phyloP scores from a whole-genome alignment of 2,329 filamentous ascomycete genomes.

The Passalora sequoiae region DNA sequence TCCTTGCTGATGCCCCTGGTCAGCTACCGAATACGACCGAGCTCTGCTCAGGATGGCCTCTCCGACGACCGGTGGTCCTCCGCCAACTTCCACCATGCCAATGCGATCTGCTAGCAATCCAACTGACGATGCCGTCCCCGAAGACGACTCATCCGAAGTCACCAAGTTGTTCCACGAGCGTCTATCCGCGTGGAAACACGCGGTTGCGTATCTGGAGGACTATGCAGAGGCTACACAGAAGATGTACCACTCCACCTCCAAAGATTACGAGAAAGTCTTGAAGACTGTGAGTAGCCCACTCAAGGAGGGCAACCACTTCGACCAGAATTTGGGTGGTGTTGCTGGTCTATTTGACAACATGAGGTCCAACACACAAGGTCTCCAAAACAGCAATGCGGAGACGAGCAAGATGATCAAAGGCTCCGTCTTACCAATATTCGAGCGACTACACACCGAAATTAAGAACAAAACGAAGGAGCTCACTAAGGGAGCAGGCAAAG shows the following conservation, averaged over 20 bases:
- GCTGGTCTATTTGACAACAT: constrained; percentile 92
- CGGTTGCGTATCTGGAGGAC: constrained; percentile 83
- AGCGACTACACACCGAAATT: constrained; percentile 89
- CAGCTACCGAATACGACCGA: no score
- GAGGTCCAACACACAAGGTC: constrained; percentile 82
- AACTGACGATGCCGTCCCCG: constrained; percentile 45
- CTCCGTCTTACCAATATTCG: constrained; percentile 79
- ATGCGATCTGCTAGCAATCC: constrained; percentile 29
- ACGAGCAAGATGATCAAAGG: constrained; percentile 87
- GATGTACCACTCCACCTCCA: constrained; percentile 74
- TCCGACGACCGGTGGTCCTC: constrained; percentile 14
- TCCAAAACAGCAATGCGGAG: constrained; percentile 83
- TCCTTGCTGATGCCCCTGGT: no score
- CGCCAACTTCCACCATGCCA: constrained; percentile 25
- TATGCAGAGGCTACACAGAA: constrained; percentile 84
- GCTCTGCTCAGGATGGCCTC: no score
- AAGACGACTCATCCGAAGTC: constrained; percentile 47
- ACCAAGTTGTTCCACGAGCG: constrained; percentile 72
- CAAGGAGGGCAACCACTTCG: constrained; percentile 87
- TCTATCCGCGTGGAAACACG: constrained; percentile 92
- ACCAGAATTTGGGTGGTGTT: constrained; percentile 79
- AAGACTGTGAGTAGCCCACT: constrained; percentile 88
- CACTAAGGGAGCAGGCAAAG: constrained; percentile 70
- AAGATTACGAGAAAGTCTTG: constrained; percentile 90
- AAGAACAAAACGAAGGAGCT: constrained; percentile 95